phyloP scores from a whole-genome alignment of 768 basidiomycete species.

The Hygrophorus pudorinus region DNA sequence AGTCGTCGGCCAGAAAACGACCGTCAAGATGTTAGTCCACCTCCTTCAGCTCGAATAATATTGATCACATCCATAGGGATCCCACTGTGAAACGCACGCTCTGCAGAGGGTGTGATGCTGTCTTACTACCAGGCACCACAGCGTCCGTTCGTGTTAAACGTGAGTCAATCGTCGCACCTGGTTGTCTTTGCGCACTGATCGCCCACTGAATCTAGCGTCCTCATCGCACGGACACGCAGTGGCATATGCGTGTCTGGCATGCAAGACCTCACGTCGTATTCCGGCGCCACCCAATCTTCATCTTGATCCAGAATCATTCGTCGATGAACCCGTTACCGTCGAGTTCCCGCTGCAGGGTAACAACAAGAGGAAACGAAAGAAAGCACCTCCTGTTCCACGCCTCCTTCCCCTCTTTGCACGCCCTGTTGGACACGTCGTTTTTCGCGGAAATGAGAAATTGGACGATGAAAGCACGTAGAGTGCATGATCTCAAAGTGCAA shows the following conservation, averaged over 20 bases:
- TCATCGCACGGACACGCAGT: slow-evolving; percentile 43
- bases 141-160: slow-evolving; percentile 57
- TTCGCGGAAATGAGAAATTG: slow-evolving; percentile 50
- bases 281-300: slow-evolving; percentile 48
- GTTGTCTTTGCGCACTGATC: neutral
- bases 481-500: too few relatives aligned
- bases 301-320: neutral
- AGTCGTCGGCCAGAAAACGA: slow-evolving; percentile 63
- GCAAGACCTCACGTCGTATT: slow-evolving; percentile 49
- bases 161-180: slow-evolving; percentile 21
- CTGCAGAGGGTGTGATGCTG: slow-evolving; percentile 57
- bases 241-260: slow-evolving; percentile 48
- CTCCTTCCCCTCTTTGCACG: slow-evolving; percentile 52
- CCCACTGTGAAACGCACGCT: slow-evolving; percentile 75
- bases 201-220: slow-evolving; percentile 16
- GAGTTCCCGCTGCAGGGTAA: neutral
- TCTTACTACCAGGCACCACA: slow-evolving; percentile 61
- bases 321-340: neutral
- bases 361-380: slow-evolving; percentile 12
- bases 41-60: neutral
- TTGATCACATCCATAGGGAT: slow-evolving; percentile 39
- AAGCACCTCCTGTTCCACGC: slow-evolving; percentile 23
- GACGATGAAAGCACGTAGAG: too few relatives aligned
- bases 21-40: slow-evolving; percentile 58
- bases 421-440: slow-evolving; percentile 55